These are phyloP conservation scores for Thecaphora thlaspeos DNA, from an alignment of 1,284 basidiomycete genomes.

Conservation along the genomic window DNA sequence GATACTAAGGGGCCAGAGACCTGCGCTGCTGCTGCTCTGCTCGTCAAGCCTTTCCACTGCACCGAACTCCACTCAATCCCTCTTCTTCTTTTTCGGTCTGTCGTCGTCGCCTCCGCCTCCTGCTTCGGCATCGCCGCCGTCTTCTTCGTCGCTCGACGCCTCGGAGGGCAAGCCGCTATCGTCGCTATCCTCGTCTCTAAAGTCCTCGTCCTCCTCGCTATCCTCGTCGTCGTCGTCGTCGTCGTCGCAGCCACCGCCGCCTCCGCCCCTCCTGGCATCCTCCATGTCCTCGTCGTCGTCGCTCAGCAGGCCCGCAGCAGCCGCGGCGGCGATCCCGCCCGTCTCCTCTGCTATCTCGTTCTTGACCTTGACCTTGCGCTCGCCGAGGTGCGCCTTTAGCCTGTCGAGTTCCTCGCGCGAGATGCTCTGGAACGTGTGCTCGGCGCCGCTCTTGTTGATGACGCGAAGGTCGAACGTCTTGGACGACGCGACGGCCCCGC, in stretches of 20 bases:
- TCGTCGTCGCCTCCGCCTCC: slow-evolving; percentile 26
- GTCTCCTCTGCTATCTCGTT: slow-evolving; percentile 89
- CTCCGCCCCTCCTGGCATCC: slow-evolving; percentile 64
- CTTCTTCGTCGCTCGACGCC: slow-evolving; percentile 63
- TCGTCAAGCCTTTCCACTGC: too few relatives aligned
- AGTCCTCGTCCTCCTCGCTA: slow-evolving; percentile 73
- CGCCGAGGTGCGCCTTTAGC: slow-evolving; percentile 79
- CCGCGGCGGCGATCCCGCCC: slow-evolving; percentile 59
- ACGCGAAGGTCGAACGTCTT: slow-evolving; percentile 95
- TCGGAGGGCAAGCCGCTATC: slow-evolving; percentile 54
- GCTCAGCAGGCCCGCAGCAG: slow-evolving; percentile 66
- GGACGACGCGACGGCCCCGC: slow-evolving; percentile 81
- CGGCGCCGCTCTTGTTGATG: slow-evolving; percentile 73
- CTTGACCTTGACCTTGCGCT: slow-evolving; percentile 90
- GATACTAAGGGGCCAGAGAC: too few relatives aligned
- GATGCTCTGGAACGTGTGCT: slow-evolving; percentile 75
- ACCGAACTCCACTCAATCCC: slow-evolving; percentile 12
- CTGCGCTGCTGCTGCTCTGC: too few relatives aligned
- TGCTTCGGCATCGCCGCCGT: slow-evolving; percentile 29
- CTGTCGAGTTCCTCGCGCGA: slow-evolving; percentile 92
- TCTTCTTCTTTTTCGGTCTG: slow-evolving; percentile 48
- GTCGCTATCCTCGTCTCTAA: slow-evolving; percentile 65
- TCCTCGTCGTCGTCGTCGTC: slow-evolving; percentile 50
- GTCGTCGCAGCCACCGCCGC: slow-evolving; percentile 52
- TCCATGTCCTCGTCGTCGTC: slow-evolving; percentile 70